Base-by-base conservation (phyloP, 2,329 filamentous ascomycete species). In the Ascochyta clinopodiicola region DNA sequence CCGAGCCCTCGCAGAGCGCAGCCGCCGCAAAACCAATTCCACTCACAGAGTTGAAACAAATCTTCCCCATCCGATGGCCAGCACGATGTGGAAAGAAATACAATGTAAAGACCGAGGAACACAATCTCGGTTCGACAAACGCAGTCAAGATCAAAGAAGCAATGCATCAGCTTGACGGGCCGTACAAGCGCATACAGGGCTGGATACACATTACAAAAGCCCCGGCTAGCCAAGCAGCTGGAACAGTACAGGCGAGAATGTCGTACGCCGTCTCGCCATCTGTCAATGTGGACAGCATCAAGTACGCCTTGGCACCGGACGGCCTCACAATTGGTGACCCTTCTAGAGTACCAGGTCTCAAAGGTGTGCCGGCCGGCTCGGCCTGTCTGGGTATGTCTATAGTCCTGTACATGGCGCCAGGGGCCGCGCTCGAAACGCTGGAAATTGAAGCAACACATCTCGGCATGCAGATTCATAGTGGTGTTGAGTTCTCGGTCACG, bases 331-430 rank as follows among this genome's bases (percentile, higher is more conserved):
- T 75, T 15, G 71, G 72, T 19, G 67, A 73, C 21, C 58, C 67
- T 1, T 56, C 59, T 0, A 65, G 61, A 21, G 56, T 65, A 3
- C 63, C 70, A 29, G 63, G 61, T 3, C 63, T 70, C 36, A 61
- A 72, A 46, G 65, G 68, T 4, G 44, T 70, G 0, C 58, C 61
- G 21, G 51, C 58, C 19, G 61, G 64, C 0, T 64, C 62, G 8
- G 63, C 75, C 2, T 78, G 76, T 46, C 57, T 80, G 12, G 74
- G 73, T 17, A 71, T 79, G 27, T 73, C 68, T 13, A 60, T 78
- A 10, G 66, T 68, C 0, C 52, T 79, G 3, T 76, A 75, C 49
- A 62, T 80, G 51, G 69, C 69, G n/a, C 45, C 68, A 8, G 70
- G 71, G 7, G 57, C 70, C 3, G 57, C 57, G 3, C 48, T 79